phyloP scores from a whole-genome alignment of 2,329 filamentous ascomycete genomes.

The Nannizzia gypsea region DNA sequence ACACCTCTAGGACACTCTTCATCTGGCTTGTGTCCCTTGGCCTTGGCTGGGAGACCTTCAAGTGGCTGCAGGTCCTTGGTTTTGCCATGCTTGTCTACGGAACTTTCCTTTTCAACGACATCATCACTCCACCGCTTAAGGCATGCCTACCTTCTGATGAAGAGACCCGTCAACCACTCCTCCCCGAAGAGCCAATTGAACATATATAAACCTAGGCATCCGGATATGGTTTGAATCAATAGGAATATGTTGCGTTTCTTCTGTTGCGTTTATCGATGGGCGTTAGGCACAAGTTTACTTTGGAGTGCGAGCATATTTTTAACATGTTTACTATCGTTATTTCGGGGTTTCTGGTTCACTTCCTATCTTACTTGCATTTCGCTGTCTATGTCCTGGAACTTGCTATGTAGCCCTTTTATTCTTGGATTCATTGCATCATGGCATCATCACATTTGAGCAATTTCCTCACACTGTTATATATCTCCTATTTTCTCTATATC shows the following conservation, averaged over 20 bases:
- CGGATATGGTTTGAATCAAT: neutral
- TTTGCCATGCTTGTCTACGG: constrained; percentile 89
- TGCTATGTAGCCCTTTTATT: neutral
- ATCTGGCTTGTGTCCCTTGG: constrained; percentile 94
- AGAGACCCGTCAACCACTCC: constrained; percentile 32
- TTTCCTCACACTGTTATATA: neutral
- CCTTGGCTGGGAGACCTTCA: constrained; percentile 94
- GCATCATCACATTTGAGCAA: neutral
- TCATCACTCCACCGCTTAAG: constrained; percentile 70
- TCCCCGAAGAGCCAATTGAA: constrained; percentile 77
- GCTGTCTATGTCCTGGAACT: neutral
- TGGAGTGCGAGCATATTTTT: too few species aligned
- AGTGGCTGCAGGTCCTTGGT: constrained; percentile 85
- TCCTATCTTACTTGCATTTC: neutral
- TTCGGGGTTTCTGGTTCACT: neutral
- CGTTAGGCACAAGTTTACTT: neutral
- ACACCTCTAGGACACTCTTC: constrained; percentile 93
- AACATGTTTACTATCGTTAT: neutral
- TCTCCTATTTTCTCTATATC: neutral
- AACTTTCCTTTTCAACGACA: constrained; percentile 91
- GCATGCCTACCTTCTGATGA: constrained; percentile 44
- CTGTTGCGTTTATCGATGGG: neutral
- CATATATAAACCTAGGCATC: constrained; percentile 38
- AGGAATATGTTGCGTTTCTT: neutral
- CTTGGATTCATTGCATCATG: neutral